Base-by-base conservation (phyloP, 225 moss, liverwort and hornwort genomes). In the Neckera pumila region DNA sequence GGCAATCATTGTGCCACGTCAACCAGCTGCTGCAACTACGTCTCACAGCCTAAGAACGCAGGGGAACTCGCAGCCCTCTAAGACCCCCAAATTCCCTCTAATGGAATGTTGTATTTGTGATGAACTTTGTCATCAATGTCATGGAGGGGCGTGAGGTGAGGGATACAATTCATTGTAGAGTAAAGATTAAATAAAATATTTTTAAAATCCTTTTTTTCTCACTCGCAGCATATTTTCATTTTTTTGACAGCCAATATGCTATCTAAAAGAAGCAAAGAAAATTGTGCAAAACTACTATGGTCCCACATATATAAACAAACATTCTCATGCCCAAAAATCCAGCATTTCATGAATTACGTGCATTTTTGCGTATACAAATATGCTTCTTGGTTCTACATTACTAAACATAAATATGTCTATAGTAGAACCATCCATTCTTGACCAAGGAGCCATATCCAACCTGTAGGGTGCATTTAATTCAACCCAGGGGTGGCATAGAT, bases 301-400 rank as follows among this genome's bases (percentile, higher is more conserved):
- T 10, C 4, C 3, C 4, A 14, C 2, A 0, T 1, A 1, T 25
- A 25, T 25, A 26, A 16, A 16, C 25, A n/a, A 17, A 76, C 54
- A 6, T 25, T 16, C 16, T n/a, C 25, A 21, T 77, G 25, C 6
- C 25, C 31, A 1, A 0, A 7, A 77, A 77, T n/a, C 16, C 10
- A n/a, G 0, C 25, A 25, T 56, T n/a, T 76, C 23, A 23, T 36
- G 36, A 36, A 54, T 54, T 54, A 14, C 13, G 9, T 49, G 20
- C 30, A 17, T 74, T 75, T 49, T 2, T 0, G 0, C 2, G 0
- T 47, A 28, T 11, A 19, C 1, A 12, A 75, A 75, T 17, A 12
- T 49, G 7, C 2, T 75, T 8, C 33, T 56, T 3, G 8, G 56
- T 18, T 17, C 54, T 54, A 54, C 7, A 54, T 17, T 54, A 54